Evolutionary conservation across 257 asterid genomes (phyloP).

Genomic region (Thymus mandschuricus): DNA sequence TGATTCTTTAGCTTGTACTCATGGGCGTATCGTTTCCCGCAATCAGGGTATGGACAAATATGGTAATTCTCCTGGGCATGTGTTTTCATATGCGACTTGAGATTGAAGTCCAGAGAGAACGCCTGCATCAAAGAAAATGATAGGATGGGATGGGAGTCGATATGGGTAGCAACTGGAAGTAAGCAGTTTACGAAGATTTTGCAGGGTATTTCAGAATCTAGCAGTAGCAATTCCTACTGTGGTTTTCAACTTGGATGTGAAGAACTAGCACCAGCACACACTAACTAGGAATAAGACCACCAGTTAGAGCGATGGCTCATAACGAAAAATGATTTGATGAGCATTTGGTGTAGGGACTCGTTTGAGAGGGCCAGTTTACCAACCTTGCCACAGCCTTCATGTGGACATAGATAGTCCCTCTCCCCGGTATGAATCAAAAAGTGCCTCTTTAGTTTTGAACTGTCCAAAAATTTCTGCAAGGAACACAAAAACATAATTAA

Average conservation of each 20-base stretch:
- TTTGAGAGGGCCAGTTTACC: slow-evolving; percentile 31
- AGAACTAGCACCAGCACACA: not conserved
- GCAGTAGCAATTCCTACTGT: not conserved
- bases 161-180: slow-evolving; percentile 10
- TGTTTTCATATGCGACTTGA: slow-evolving; percentile 97
- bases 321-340: slow-evolving; percentile 5
- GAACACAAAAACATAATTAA: slow-evolving; percentile 30
- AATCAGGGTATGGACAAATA: slow-evolving; percentile 89
- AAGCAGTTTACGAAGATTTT: not conserved
- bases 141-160: slow-evolving; percentile 15
- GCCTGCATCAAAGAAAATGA: slow-evolving; percentile 58
- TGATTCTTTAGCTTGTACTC: slow-evolving; percentile 98
- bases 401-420: slow-evolving; percentile 94
- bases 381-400: slow-evolving; percentile 99
- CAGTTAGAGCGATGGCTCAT: not conserved
- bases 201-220: not conserved
- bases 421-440: slow-evolving; percentile 97
- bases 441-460: slow-evolving; percentile 96
- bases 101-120: slow-evolving; percentile 94
- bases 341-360: slow-evolving; percentile 10
- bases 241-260: not conserved
- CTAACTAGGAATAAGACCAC: not conserved
- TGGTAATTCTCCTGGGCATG: slow-evolving; percentile 99
- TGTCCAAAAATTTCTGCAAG: slow-evolving; percentile 97
- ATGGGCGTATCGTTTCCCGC: slow-evolving; percentile 98